Conservation (phyloP, 495 filamentous ascomycete species). For the Neurospora sp. region DNA sequence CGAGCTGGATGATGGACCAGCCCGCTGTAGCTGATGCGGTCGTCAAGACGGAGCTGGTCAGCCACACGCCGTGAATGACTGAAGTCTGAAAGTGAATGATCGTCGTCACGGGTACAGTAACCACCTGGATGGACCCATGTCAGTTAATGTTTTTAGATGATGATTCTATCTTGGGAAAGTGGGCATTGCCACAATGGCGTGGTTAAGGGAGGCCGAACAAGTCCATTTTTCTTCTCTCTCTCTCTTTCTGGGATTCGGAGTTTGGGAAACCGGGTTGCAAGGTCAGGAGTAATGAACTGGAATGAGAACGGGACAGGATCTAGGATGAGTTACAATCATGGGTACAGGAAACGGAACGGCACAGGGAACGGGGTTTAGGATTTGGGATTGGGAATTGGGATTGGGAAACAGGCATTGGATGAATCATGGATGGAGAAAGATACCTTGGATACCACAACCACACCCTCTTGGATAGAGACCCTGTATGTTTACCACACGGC, state of each 20-base stretch:
- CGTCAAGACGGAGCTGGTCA: background rate
- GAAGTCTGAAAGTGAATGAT: background rate
- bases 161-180: background rate
- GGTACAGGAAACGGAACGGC: background rate
- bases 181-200: background rate
- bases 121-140: background rate
- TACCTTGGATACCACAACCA: background rate
- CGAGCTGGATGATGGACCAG: constrained; percentile 9
- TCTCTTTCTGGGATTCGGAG: background rate
- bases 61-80: background rate
- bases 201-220: background rate
- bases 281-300: background rate
- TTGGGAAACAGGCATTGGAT: background rate
- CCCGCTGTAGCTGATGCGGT: background rate
- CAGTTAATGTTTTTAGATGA: background rate
- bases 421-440: background rate
- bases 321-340: background rate
- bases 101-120: background rate
- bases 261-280: background rate
- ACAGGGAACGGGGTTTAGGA: background rate
- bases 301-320: background rate
- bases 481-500: background rate
- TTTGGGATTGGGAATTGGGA: background rate
- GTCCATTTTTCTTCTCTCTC: background rate
- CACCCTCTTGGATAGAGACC: background rate